phyloP scores from a whole-genome alignment of 306 rosid species.

The Pyrus pyrifolia region DNA sequence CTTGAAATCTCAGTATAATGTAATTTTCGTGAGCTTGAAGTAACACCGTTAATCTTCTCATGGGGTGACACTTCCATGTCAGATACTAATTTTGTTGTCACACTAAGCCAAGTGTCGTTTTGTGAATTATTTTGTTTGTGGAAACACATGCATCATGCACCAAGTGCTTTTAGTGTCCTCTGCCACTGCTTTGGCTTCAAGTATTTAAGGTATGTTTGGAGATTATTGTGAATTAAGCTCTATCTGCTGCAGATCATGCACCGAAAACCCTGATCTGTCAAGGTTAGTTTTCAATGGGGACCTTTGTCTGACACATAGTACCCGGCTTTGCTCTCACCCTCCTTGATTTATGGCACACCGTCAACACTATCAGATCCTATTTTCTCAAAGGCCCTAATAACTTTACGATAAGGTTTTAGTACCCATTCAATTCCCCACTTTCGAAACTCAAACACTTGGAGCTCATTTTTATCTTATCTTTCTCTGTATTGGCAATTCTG shows the following conservation, averaged over 20 bases:
- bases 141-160: constrained; percentile 81
- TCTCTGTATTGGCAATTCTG: constrained; percentile 55
- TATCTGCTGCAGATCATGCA: not conserved
- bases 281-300: constrained; percentile 47
- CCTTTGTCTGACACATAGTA: constrained; percentile 52
- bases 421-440: constrained; percentile 36
- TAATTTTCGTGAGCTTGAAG: not conserved
- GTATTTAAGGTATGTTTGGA: constrained; percentile 27
- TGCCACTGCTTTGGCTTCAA: constrained; percentile 25
- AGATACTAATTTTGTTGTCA: constrained; percentile 23
- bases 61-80: constrained; percentile 13
- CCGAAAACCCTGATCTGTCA: constrained; percentile 17
- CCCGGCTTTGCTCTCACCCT: constrained; percentile 64
- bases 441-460: constrained; percentile 64
- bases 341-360: constrained; percentile 77
- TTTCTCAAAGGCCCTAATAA: constrained; percentile 55
- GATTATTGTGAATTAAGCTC: constrained; percentile 11
- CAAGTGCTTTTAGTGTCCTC: constrained; percentile 1
- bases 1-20: not conserved
- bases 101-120: constrained; percentile 22
- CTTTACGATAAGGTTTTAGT: constrained; percentile 62
- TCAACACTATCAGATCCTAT: constrained; percentile 65
- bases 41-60: not conserved
- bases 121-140: constrained; percentile 38
- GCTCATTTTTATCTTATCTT: constrained; percentile 54